Evolutionary conservation across 805 yeast genomes (phyloP), one percentile per base, ranked within the genome.

Genomic region (Wickerhamiella nectarea): DNA sequence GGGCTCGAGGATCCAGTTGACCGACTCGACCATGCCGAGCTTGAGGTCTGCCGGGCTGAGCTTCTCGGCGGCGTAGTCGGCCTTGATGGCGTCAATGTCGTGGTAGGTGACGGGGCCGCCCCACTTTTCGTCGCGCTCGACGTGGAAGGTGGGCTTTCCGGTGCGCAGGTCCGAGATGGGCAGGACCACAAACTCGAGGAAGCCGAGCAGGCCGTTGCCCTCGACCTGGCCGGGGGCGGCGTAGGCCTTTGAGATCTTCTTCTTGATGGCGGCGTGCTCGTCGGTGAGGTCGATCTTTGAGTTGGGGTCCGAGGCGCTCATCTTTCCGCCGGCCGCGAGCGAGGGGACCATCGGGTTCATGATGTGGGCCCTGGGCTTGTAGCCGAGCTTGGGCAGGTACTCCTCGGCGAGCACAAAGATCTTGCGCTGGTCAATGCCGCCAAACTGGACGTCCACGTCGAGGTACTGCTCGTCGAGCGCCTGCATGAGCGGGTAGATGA

Each of bases 311-410:
- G 95, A 84, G 2, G 98, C 95, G 55, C 95, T 84, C 99, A 91
- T 91, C 62, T 91, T 91, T 57, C 71, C 98, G 55, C 97, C 96
- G 66, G 87, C 95, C 25, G 80, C 77, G 55, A 91, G 74, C 44
- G 98, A 97, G 40, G 98, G 98, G 38, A 93, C 95, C 97, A 91
- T 89, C 44, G 86, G 89, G 68, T 91, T 91, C 99, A 91, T 91
- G 60, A 91, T 71, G 67, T 91, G 99, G 24, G 94, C 98, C 62
- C 99, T 80, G 72, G 91, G 91, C 67, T 82, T 84, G 78, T 89
- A 91, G 34, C 96, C 96, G 45, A 91, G 57, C 41, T 75, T 59
- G 35, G 78, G 87, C 60, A 91, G 74, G 65, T 82, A 80, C 67
- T 91, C 98, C 64, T 91, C 98, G 7, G 98, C 97, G 44, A 91